Evolutionary conservation across 345 rosid genomes (phyloP), one percentile per base, ranked within the genome.

Genomic region (Durio zibethinus): DNA sequence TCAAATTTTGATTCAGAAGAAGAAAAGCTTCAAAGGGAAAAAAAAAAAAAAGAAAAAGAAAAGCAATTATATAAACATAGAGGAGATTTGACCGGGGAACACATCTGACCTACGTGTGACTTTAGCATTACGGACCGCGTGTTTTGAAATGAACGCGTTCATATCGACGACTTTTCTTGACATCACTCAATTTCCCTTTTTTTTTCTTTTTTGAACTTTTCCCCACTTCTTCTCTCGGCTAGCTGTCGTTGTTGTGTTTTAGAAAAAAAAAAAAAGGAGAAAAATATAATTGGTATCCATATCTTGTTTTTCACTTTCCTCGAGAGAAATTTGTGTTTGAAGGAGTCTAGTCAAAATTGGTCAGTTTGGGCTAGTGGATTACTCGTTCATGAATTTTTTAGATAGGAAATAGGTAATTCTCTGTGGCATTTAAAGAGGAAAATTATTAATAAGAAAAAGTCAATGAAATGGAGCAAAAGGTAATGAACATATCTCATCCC

Each of bases 161-260:
- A 81, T 64, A 80, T 84, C 76, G 81, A 87, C 87, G 88, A 82
- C 90, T 86, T 86, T 83, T 80, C 36, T 45, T 47, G 21, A 47
- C 73, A 23, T 68, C 4, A 14, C 31, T 18, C 7, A 2, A 14
- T 3, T 12, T 47, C 4, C 2, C 2, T 14, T 25, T 11, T 27
- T 10, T 18, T 14, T 48, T 18, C 16, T 16, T 50, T 10, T 50
- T 50, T 4, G 2, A 36, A 33, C 14, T 16, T 50, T 50, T 7
- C 21, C 54, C n/a, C n/a, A 1, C 36, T 38, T 53, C 27, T 27
- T 60, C 65, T 60, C 16, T 3, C 36, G 4, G 15, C 18, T 60
- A 27, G 36, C 10, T 29, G 64, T 60, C 7, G 4, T 27, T 59
- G 2, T 25, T 59, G 33, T 14, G 15, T 59, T 10, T 4, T 23